Percentiles rank a stretch among this genome's conserved stretches.
phyloP scores from a whole-genome alignment of 768 basidiomycete species.

The Gloeophyllum trabeum region DNA sequence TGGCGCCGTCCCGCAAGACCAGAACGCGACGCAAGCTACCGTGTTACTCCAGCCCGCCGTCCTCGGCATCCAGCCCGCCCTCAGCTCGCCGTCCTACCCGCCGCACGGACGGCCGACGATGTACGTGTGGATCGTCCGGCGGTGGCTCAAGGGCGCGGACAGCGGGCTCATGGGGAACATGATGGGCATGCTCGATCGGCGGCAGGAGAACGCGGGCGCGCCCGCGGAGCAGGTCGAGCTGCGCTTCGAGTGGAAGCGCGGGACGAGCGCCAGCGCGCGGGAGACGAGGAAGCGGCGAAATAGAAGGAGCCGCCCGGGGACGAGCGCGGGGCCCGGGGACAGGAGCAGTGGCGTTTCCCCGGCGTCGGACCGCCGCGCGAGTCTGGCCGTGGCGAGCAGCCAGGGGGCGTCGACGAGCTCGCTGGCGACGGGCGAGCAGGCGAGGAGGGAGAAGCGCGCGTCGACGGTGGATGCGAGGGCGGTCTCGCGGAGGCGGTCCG shows the following conservation, averaged over 20 bases:
- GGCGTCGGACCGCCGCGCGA: background rate
- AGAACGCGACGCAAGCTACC: constrained; percentile 3
- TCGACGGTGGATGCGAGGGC: background rate
- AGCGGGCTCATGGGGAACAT: constrained; percentile 32
- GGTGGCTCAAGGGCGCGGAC: constrained; percentile 58
- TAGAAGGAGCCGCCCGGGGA: background rate
- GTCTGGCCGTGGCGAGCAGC: background rate
- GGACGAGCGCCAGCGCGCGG: constrained; percentile 4
- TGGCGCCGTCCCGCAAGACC: constrained; percentile 1
- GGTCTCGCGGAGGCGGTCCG: background rate
- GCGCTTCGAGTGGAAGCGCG: constrained; percentile 62
- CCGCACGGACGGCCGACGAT: constrained; percentile 27
- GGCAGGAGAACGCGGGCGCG: constrained; percentile 2
- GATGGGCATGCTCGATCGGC: constrained; percentile 22
- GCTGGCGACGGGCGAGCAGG: background rate
- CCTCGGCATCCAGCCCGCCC: constrained; percentile 61
- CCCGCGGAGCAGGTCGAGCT: constrained; percentile 45
- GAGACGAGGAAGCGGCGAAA: constrained; percentile 5
- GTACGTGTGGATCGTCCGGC: constrained; percentile 71
- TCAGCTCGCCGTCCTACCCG: constrained; percentile 35
- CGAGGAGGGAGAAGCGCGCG: background rate
- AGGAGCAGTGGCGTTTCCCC: no score
- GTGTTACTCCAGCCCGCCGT: constrained; percentile 27
- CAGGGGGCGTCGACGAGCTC: background rate
- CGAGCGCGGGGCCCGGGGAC: background rate